Percentiles rank a stretch among this genome's conserved stretches.
phyloP scores from a whole-genome alignment of 345 rosid species.

The Moringa oleifera region DNA sequence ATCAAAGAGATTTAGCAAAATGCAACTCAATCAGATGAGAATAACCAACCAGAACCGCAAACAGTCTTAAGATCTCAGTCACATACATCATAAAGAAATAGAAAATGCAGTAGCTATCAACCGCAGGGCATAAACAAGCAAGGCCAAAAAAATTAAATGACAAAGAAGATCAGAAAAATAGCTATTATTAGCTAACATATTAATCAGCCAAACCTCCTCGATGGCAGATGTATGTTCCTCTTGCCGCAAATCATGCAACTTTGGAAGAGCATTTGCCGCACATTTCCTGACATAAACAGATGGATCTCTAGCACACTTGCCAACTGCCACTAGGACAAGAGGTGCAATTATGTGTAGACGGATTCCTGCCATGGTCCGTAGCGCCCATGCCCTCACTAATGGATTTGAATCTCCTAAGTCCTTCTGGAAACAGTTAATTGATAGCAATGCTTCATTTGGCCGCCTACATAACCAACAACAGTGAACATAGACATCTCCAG shows the following conservation, averaged over 20 bases:
- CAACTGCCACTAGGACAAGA: constrained; percentile 72
- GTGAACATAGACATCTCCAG: not conserved
- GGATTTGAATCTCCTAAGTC: constrained; percentile 97
- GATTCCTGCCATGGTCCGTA: constrained; percentile 95
- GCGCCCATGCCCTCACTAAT: constrained; percentile 95
- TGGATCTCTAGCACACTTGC: constrained; percentile 89
- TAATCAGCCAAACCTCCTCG: constrained; percentile 59
- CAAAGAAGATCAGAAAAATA: not conserved
- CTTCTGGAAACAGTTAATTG: constrained; percentile 90
- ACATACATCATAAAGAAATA: not conserved
- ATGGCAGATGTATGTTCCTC: constrained; percentile 68
- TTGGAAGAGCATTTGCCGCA: constrained; percentile 96
- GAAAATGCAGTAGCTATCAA: too few relatives aligned
- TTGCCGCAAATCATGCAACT: constrained; percentile 72
- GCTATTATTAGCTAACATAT: not conserved
- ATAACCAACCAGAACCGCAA: too few relatives aligned
- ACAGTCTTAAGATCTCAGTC: too few relatives aligned
- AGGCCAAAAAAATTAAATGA: not conserved
- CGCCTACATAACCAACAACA: constrained; percentile 45
- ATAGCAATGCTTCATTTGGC: constrained; percentile 92
- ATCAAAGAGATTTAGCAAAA: not conserved
- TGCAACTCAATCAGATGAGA: not conserved
- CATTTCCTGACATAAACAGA: constrained; percentile 90
- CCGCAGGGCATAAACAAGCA: too few relatives aligned
- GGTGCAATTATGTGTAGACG: constrained; percentile 86